Evolutionary conservation across 2,329 filamentous ascomycete genomes (phyloP), one percentile per base, ranked within the genome.

Genomic region (Pseudogymnoascus sp.): DNA sequence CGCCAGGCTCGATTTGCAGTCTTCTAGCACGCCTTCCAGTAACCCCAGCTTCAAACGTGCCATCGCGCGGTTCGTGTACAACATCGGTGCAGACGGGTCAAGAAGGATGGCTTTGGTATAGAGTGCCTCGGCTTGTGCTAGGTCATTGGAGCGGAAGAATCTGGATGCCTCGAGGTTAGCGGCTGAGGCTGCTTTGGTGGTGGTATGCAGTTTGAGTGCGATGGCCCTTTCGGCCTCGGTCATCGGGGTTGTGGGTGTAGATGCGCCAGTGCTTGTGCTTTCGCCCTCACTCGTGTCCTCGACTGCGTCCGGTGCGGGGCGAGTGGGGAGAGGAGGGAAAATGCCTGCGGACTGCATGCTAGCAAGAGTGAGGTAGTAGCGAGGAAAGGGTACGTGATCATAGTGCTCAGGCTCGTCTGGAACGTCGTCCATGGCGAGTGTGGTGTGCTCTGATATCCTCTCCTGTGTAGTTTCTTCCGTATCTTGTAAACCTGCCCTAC

Each of bases 31-130:
- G 8, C 81, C 85, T 31, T 89, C 82, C 84, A 87, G 95, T 68
- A 85, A 79, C 64, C 81, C 77, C 21, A 96, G 82, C 75, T 88
- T 89, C 63, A 94, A 79, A 40, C 92, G 85, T 3, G 88, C 86
- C 76, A 96, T 88, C 60, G 92, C 90, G 61, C 92, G 89, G 76
- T 97, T 97, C 39, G 91, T 93, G 76, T 92, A 97, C 59, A 96
- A 82, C 31, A 88, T 80, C 1, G 88, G 84, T 72, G 96, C 94
- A 61, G 79, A 82, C 3, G 89, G 82, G 74, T 96, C 90, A 71
- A 86, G 85, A 69, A 89, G 85, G 68, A 96, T 92, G 40, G 89
- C 89, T 73, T 89, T 83, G 4, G 87, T 87, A 74, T 93, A 93
- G 63, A 86, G 76, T 18, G 79, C 79, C 65, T 91, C 88, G 37